phyloP scores from a whole-genome alignment of 495 filamentous ascomycete genomes.

The Penicillium chermesinum region DNA sequence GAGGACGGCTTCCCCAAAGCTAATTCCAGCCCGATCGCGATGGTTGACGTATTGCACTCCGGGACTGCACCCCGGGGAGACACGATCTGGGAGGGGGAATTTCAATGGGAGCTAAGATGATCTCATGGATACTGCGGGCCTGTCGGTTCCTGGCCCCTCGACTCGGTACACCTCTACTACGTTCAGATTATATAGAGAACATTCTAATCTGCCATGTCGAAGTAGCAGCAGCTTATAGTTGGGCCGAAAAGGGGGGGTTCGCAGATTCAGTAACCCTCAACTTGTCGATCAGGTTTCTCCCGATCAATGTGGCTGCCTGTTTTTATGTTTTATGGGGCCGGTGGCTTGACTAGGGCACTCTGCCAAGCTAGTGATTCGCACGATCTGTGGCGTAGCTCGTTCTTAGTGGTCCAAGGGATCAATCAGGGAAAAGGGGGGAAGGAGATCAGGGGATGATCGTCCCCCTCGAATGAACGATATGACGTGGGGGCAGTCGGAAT shows the following conservation, averaged over 20 bases:
- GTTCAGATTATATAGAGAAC: too few species aligned
- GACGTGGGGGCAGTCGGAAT: too few species aligned
- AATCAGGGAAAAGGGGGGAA: slow-evolving; percentile 4
- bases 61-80: slow-evolving; percentile 9
- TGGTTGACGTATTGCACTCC: slow-evolving; percentile 23
- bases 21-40: slow-evolving; percentile 7
- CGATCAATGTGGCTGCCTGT: slow-evolving; percentile 16
- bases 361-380: slow-evolving; percentile 10
- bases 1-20: slow-evolving; percentile 6
- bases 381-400: slow-evolving; percentile 13
- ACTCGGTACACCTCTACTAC: neutral
- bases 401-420: slow-evolving; percentile 3
- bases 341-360: slow-evolving; percentile 9
- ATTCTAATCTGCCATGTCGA: too few species aligned
- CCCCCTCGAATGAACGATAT: neutral
- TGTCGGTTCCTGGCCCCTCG: neutral
- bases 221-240: too few species aligned
- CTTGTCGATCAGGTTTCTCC: neutral
- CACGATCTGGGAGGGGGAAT: neutral
- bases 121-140: neutral
- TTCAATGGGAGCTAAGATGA: neutral
- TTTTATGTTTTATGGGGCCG: neutral
- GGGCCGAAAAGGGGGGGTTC: neutral
- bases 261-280: too few species aligned
- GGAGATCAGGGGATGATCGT: slow-evolving; percentile 13